Evolutionary conservation across 2,329 filamentous ascomycete species (phyloP).

Genomic region (Metarhizium brunneum): DNA sequence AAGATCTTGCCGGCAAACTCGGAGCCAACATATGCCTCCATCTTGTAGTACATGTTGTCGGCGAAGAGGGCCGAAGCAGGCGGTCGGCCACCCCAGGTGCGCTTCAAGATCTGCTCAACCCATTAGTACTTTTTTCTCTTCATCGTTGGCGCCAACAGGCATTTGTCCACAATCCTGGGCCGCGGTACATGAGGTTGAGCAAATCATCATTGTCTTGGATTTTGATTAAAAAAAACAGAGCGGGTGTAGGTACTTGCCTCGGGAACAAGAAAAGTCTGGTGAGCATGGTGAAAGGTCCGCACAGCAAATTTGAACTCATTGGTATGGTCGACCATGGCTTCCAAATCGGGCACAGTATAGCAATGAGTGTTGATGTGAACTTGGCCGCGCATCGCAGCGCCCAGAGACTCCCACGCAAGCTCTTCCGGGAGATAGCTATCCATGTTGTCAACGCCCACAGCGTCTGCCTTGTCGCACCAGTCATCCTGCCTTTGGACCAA

Average conservation of each 20-base stretch:
- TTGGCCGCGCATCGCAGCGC: constrained; percentile 55
- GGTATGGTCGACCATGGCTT: constrained; percentile 60
- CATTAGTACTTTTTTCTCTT: constrained; percentile 3
- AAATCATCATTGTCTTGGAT: too few species aligned
- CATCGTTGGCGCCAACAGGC: neutral
- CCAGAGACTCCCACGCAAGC: constrained; percentile 53
- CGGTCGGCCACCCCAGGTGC: constrained; percentile 42
- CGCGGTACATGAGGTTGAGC: too few species aligned
- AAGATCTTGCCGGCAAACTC: constrained; percentile 58
- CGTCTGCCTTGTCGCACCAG: constrained; percentile 52
- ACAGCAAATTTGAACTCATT: constrained; percentile 63
- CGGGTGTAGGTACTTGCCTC: constrained; percentile 32
- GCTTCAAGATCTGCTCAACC: constrained; percentile 37
- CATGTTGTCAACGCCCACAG: constrained; percentile 39
- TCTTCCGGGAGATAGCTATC: constrained; percentile 51
- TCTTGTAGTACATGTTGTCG: constrained; percentile 66
- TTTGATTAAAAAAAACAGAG: neutral
- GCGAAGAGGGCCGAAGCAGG: constrained; percentile 58
- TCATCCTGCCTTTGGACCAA: constrained; percentile 54
- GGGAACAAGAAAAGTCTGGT: constrained; percentile 56
- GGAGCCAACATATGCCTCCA: constrained; percentile 54
- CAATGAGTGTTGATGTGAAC: constrained; percentile 64
- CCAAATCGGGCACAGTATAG: constrained; percentile 60
- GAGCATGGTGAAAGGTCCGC: constrained; percentile 61
- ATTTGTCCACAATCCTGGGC: too few species aligned